These are phyloP conservation scores for Euclidium syriacum DNA, from an alignment of 345 rosid genomes.

Conservation along the genomic window DNA sequence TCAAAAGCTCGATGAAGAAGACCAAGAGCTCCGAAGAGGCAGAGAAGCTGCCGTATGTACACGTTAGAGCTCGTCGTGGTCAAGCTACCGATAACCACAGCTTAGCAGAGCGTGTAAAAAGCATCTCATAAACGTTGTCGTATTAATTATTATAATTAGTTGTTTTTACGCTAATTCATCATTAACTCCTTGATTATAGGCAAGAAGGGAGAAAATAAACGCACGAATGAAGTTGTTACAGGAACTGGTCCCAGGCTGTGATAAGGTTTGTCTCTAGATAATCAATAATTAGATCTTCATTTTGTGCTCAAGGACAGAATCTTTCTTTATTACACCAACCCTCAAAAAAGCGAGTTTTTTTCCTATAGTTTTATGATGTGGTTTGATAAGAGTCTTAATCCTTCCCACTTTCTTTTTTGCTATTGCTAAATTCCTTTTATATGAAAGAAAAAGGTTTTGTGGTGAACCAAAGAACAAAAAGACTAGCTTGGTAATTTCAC, in stretches of 20 bases:
- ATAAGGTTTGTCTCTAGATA: constrained; percentile 50
- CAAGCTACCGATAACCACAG: constrained; percentile 78
- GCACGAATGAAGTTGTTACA: constrained; percentile 69
- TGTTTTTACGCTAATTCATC: neutral
- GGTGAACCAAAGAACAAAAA: constrained; percentile 2
- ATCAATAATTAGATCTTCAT: constrained; percentile 42
- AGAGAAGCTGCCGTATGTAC: constrained; percentile 61
- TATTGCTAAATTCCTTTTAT: neutral
- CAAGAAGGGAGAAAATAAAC: constrained; percentile 81
- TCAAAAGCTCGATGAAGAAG: constrained; percentile 51
- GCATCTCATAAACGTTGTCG: neutral
- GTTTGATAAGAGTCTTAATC: constrained; percentile 12
- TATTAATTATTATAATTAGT: constrained; percentile 1
- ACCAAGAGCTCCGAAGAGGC: constrained; percentile 46
- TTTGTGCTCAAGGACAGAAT: constrained; percentile 11
- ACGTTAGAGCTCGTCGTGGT: constrained; percentile 74
- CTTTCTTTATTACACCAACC: constrained; percentile 25
- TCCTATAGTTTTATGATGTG: neutral
- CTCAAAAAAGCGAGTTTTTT: neutral
- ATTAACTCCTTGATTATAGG: constrained; percentile 33
- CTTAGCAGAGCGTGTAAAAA: constrained; percentile 60
- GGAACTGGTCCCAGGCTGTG: constrained; percentile 79
- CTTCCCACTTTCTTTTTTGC: constrained; percentile 3
- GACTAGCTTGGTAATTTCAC: constrained; percentile 10
- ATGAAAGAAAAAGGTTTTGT: neutral